Evolutionary conservation across 176 grass and related monocot genomes (phyloP).

Genomic region (Carex littledalei): DNA sequence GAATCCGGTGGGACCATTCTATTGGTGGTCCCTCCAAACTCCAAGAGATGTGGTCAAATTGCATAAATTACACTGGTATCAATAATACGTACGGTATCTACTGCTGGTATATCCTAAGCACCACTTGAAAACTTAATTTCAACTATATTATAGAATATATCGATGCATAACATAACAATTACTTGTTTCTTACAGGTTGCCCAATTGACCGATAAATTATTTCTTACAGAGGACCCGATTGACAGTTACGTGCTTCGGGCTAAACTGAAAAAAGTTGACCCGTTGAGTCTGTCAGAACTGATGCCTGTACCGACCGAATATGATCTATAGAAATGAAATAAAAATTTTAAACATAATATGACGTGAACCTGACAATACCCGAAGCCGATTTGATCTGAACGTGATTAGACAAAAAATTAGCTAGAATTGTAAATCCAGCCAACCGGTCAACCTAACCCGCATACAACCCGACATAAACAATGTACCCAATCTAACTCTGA

Average conservation of each 20-base stretch:
- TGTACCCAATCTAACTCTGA: too few species aligned
- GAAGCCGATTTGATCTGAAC: too few species aligned
- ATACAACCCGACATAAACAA: too few species aligned
- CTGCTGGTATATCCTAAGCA: not conserved
- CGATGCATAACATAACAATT: not conserved
- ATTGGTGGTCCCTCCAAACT: not conserved
- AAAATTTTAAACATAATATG: not conserved
- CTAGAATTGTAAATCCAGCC: too few species aligned
- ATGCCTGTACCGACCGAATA: not conserved
- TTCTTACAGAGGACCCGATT: too few species aligned
- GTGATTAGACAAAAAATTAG: too few species aligned
- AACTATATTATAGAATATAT: not conserved
- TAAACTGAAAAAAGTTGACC: not conserved
- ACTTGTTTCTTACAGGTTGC: not conserved
- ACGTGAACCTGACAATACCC: not conserved
- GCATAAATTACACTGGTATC: not conserved
- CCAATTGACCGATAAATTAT: too few species aligned
- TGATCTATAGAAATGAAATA: not conserved
- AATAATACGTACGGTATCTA: not conserved
- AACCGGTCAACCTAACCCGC: too few species aligned
- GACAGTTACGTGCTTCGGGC: not conserved
- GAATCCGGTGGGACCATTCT: not conserved
- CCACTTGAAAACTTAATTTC: not conserved
- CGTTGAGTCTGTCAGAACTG: not conserved
- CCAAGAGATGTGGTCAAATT: conserved; percentile 2